Conservation (phyloP, 495 filamentous ascomycete genomes). For the Clohesyomyces aquaticus region DNA sequence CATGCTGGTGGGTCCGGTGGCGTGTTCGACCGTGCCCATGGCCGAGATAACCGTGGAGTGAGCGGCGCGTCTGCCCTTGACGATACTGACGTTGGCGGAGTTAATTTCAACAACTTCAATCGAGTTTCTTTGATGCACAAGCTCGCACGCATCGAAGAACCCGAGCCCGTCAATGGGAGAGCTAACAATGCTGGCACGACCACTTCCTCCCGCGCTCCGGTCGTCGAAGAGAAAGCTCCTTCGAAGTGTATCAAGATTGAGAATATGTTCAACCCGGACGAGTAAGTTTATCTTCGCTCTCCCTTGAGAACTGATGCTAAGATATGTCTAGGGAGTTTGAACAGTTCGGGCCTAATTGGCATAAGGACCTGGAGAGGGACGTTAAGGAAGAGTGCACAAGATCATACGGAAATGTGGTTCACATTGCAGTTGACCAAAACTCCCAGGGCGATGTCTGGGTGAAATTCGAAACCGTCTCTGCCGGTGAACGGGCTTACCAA, state of each 20-base stretch:
- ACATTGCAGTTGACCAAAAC: constrained; percentile 93
- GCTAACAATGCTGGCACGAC: constrained; percentile 74
- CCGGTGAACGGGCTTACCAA: constrained; percentile 95
- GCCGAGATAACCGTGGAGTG: constrained; percentile 86
- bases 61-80: constrained; percentile 94
- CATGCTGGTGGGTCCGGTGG: constrained; percentile 74
- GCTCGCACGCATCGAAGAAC: constrained; percentile 77
- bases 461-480: constrained; percentile 93
- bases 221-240: constrained; percentile 73
- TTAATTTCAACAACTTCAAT: constrained; percentile 99
- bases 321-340: constrained; percentile 27
- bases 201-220: constrained; percentile 63
- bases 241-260: constrained; percentile 91
- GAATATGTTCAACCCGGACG: constrained; percentile 90
- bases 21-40: constrained; percentile 91
- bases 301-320: constrained; percentile 50
- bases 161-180: constrained; percentile 73
- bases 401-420: constrained; percentile 97
- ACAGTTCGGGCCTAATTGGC: constrained; percentile 84
- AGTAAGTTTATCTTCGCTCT: constrained; percentile 64
- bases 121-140: constrained; percentile 97
- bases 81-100: constrained; percentile 96
- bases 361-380: constrained; percentile 93
- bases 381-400: constrained; percentile 89
- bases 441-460: constrained; percentile 93